phyloP scores from a whole-genome alignment of 2,329 filamentous ascomycete species.

The Pyrenophora tritici-repentis region DNA sequence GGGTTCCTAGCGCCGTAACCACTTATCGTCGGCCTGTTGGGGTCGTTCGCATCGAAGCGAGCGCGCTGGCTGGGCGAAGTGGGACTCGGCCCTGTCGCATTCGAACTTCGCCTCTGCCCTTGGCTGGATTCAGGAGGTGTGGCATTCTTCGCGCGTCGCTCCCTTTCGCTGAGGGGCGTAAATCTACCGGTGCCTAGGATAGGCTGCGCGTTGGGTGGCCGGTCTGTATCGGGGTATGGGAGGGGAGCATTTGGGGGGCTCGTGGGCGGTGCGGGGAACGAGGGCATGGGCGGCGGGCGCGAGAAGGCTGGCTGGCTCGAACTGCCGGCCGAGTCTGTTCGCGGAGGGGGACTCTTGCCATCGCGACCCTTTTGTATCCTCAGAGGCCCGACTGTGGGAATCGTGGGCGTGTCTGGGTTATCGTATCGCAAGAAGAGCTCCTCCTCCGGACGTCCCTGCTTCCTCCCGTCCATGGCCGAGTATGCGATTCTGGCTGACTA shows the following conservation, averaged over 20 bases:
- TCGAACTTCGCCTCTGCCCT: constrained; percentile 39
- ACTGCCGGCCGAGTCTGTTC: constrained; percentile 67
- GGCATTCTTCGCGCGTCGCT: constrained; percentile 40
- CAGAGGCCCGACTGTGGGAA: constrained; percentile 82
- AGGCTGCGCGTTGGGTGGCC: constrained; percentile 30
- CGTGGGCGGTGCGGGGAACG: constrained; percentile 65
- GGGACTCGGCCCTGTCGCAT: constrained; percentile 35
- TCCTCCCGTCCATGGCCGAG: constrained; percentile 52
- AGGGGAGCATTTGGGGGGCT: constrained; percentile 53
- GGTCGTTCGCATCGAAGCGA: constrained; percentile 55
- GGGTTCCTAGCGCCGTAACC: constrained; percentile 50
- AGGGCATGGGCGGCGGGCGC: constrained; percentile 57
- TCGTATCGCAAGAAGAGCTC: constrained; percentile 74
- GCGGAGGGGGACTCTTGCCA: constrained; percentile 58
- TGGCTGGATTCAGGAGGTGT: constrained; percentile 42
- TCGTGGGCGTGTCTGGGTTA: constrained; percentile 72
- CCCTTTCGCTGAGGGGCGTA: constrained; percentile 45
- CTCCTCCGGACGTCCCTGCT: constrained; percentile 72
- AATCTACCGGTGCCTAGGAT: constrained; percentile 35
- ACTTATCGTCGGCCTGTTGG: constrained; percentile 53
- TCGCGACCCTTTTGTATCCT: constrained; percentile 77
- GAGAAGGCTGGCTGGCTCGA: constrained; percentile 49
- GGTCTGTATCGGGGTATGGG: constrained; percentile 53
- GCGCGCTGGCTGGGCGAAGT: constrained; percentile 44
- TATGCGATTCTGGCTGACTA: constrained; percentile 7